phyloP scores from a whole-genome alignment of 2,329 filamentous ascomycete species.

The Cordyceps fumosorosea region DNA sequence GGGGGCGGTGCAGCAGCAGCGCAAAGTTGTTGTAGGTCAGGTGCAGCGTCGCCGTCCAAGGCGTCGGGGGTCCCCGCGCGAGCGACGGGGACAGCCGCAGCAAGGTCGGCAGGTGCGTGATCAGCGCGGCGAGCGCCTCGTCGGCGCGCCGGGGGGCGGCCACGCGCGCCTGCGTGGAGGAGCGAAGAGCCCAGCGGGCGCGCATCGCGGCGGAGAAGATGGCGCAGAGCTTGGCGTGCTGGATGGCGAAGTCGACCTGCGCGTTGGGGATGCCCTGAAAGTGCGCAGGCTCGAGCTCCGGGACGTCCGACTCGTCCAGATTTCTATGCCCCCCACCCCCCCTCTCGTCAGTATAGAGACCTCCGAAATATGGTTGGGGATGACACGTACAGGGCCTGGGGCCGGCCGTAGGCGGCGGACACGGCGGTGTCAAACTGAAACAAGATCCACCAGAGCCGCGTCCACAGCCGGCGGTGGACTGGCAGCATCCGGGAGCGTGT shows the following conservation, averaged over 20 bases:
- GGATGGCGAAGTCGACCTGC: constrained; percentile 37
- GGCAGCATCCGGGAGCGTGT: constrained; percentile 23
- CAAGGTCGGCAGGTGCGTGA: constrained; percentile 22
- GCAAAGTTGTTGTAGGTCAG: constrained; percentile 30
- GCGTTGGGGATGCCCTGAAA: constrained; percentile 36
- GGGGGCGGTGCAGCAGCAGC: constrained; percentile 27
- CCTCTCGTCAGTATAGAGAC: not conserved
- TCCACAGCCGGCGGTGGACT: constrained; percentile 29
- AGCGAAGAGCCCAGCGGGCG: constrained; percentile 17
- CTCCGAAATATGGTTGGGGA: too few species aligned
- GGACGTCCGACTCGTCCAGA: constrained; percentile 45
- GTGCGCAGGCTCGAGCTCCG: constrained; percentile 35
- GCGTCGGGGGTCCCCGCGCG: constrained; percentile 14
- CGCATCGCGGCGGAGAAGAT: constrained; percentile 37
- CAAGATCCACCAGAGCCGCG: constrained; percentile 34
- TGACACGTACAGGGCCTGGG: constrained; percentile 37
- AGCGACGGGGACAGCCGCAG: constrained; percentile 19
- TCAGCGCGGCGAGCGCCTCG: constrained; percentile 24
- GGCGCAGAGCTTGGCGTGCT: constrained; percentile 43
- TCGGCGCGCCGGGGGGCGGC: constrained; percentile 25
- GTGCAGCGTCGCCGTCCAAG: constrained; percentile 27
- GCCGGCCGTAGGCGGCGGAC: constrained; percentile 39
- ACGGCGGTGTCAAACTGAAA: constrained; percentile 33
- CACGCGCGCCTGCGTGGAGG: constrained; percentile 10
- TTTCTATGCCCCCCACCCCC: too few species aligned